Percentiles rank a stretch among this genome's conserved stretches.
These are phyloP conservation scores for Acarospora socialis DNA, from an alignment of 2,329 filamentous ascomycete species.

Conservation along the genomic window DNA sequence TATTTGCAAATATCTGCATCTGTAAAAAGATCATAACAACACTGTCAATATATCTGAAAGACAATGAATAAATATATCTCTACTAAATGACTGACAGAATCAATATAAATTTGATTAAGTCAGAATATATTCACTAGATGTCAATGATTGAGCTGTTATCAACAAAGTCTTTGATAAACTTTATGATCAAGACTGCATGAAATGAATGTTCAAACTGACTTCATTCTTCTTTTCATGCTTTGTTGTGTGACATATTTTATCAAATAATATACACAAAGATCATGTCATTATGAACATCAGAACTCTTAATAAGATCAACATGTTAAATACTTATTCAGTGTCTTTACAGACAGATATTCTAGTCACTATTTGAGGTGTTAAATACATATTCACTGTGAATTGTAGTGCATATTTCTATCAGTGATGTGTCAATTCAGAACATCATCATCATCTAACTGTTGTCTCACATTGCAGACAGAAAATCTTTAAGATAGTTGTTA, in stretches of 20 bases:
- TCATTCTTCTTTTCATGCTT: constrained; percentile 3
- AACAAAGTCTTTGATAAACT: not conserved
- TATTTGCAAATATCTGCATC: too few species aligned
- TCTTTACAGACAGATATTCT: constrained; percentile 3
- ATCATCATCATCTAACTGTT: constrained; percentile 1
- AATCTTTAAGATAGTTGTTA: constrained; percentile 5
- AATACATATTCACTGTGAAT: constrained; percentile 2
- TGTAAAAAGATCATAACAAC: too few species aligned
- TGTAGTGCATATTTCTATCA: constrained; percentile 6
- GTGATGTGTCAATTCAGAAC: not conserved
- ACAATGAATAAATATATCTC: too few species aligned
- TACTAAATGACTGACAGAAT: too few species aligned
- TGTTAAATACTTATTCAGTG: not conserved
- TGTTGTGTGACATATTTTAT: constrained; percentile 5
- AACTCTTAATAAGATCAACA: constrained; percentile 2
- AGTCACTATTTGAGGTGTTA: not conserved
- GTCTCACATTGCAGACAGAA: constrained; percentile 2
- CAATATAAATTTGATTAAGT: too few species aligned
- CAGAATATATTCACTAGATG: too few species aligned
- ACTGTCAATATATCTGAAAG: too few species aligned
- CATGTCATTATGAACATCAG: constrained; percentile 4
- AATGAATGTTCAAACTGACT: not conserved
- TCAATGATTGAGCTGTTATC: too few species aligned
- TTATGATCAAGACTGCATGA: not conserved
- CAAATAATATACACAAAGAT: constrained; percentile 1